Evolutionary conservation across 164 flowering plant genomes (phyloP).

Genomic region (Saururus chinensis): DNA sequence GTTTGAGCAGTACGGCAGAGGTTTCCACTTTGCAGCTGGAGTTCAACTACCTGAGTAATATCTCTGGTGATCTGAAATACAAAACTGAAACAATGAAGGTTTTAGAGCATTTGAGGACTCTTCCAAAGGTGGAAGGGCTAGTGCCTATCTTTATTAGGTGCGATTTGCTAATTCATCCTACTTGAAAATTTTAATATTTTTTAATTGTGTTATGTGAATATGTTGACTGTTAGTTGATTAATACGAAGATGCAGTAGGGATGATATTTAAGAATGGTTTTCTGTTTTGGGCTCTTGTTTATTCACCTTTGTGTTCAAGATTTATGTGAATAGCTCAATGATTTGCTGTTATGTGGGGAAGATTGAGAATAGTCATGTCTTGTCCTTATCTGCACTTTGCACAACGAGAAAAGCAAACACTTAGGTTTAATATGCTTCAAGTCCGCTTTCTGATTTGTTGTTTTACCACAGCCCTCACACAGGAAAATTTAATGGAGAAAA

Average conservation of each 20-base stretch:
- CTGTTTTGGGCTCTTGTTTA: too few species aligned
- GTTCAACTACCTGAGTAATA: conserved; percentile 75
- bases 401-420: too few species aligned
- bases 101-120: conserved; percentile 65
- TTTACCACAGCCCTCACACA: conserved; percentile 56
- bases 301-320: too few species aligned
- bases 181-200: too few species aligned
- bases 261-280: too few species aligned
- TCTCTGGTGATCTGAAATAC: conserved; percentile 83
- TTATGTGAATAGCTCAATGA: too few species aligned
- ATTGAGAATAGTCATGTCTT: too few species aligned
- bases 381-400: background rate
- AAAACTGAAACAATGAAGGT: conserved; percentile 81
- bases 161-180: background rate
- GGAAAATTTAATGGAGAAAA: conserved; percentile 88
- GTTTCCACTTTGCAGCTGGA: conserved; percentile 93
- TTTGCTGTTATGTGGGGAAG: too few species aligned
- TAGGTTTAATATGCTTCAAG: background rate
- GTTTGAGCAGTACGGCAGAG: conserved; percentile 88
- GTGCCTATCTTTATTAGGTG: conserved; percentile 97
- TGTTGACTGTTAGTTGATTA: too few species aligned
- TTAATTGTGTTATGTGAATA: background rate
- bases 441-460: background rate
- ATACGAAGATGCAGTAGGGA: too few species aligned
- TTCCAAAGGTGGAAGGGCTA: conserved; percentile 86